Base-by-base conservation (phyloP, 2,329 filamentous ascomycete genomes). In the Paecilomyces sp. region DNA sequence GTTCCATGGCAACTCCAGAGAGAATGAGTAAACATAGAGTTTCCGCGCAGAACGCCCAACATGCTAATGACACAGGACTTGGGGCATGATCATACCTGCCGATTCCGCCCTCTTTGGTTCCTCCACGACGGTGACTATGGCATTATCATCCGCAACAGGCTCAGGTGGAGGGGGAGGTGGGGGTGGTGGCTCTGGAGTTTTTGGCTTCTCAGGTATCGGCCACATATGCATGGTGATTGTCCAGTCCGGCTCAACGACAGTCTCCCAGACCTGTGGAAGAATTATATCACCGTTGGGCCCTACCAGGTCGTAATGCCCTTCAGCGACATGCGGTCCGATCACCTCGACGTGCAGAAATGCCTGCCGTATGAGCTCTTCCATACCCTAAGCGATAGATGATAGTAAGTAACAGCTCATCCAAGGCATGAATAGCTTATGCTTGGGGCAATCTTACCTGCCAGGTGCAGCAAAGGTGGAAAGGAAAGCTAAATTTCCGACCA, bases 401-500 rank as follows among this genome's bases (percentile, higher is more conserved):
- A 64, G 60, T 60, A 24, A 24, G 30, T 55, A 7, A 50, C 15
- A 18, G 51, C 13, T 24, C 24, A 52, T 52, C 47, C 36, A 9
- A 54, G 30, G 15, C 28, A 52, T 28, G 11, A 33, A n/a, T 11
- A 24, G 36, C 36, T 3, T 34, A 30, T 47, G 25, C 15, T 47
- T 54, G 52, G 50, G 53, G 53, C n/a, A 24, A 60, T 83, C 85
- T 71, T 85, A 92, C 90, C 79, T 81, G 79, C 91, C 91, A 95
- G 2, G 88, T 94, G 68, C 87, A 85, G 74, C 92, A 96, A 31
- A 95, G 74, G 63, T 92, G 85, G 76, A 88, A 96, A 1, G 92
- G 92, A 70, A 97, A 96, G 75, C 86, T 94, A 73, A 95, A 97
- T 74, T 95, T 96, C 65, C 92, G 84, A 33, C 91, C 90, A 15